phyloP scores from a whole-genome alignment of 2,329 filamentous ascomycete species.

The Colletotrichum orbiculare region DNA sequence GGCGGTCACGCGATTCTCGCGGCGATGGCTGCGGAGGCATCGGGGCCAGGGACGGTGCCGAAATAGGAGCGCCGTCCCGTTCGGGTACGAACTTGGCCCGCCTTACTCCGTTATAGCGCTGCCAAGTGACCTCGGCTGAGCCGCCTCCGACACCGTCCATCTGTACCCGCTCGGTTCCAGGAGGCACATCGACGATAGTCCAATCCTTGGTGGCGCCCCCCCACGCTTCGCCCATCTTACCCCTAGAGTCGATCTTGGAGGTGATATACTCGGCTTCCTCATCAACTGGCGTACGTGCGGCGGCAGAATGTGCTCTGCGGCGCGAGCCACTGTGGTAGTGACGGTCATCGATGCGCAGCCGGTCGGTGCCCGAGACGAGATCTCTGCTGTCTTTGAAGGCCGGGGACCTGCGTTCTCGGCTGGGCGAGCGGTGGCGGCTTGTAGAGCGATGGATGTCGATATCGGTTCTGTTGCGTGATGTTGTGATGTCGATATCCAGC shows the following conservation, averaged over 20 bases:
- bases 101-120: slow-evolving; percentile 81
- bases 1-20: slow-evolving; percentile 48
- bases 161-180: slow-evolving; percentile 82
- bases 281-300: slow-evolving; percentile 55
- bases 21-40: slow-evolving; percentile 42
- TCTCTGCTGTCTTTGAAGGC: slow-evolving; percentile 63
- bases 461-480: slow-evolving; percentile 65
- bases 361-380: slow-evolving; percentile 69
- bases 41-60: slow-evolving; percentile 17
- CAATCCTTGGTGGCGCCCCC: slow-evolving; percentile 81
- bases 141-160: slow-evolving; percentile 84
- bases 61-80: slow-evolving; percentile 59
- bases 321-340: slow-evolving; percentile 50
- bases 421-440: slow-evolving; percentile 48
- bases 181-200: slow-evolving; percentile 85
- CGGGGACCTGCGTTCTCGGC: slow-evolving; percentile 53
- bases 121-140: slow-evolving; percentile 81
- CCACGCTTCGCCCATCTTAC: slow-evolving; percentile 77
- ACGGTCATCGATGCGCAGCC: slow-evolving; percentile 57
- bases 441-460: slow-evolving; percentile 63
- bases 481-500: slow-evolving; percentile 71
- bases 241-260: slow-evolving; percentile 66
- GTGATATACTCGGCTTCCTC: slow-evolving; percentile 75
- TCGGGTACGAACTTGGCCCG: slow-evolving; percentile 80
- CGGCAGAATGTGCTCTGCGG: slow-evolving; percentile 64